Conservation (phyloP, 257 asterid genomes). For the Lantana camara region DNA sequence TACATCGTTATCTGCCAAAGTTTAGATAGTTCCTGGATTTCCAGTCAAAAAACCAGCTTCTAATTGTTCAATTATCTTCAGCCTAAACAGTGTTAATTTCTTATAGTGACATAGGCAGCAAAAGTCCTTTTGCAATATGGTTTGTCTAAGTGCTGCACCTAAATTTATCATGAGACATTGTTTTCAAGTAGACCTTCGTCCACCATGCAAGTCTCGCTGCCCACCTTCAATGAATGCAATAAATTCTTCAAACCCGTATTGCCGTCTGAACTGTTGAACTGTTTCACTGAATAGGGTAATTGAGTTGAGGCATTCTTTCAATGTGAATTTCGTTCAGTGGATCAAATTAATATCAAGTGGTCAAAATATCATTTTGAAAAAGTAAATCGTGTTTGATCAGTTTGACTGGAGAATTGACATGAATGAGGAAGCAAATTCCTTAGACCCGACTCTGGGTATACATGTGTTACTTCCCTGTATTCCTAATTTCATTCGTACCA, state of each 20-base stretch:
- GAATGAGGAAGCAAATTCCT: constrained; percentile 22
- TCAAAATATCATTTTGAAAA: neutral
- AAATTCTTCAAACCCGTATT: too few species aligned
- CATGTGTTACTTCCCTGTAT: constrained; percentile 13
- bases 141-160: too few species aligned
- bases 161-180: too few species aligned
- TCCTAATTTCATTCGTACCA: constrained; percentile 2
- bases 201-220: constrained; percentile 5
- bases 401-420: constrained; percentile 16
- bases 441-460: constrained; percentile 10
- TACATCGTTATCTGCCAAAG: too few species aligned
- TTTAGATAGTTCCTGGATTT: too few species aligned
- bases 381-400: constrained; percentile 4
- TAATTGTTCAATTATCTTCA: too few species aligned
- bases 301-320: neutral
- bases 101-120: too few species aligned
- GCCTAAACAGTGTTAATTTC: too few species aligned
- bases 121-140: too few species aligned
- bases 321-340: neutral
- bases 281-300: neutral
- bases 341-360: neutral
- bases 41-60: too few species aligned
- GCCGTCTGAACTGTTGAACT: constrained; percentile 5
- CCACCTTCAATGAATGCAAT: too few species aligned
- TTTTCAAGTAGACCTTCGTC: neutral